Base-by-base conservation (phyloP, 192 early-diverging fungal genomes). In the Mortierella claussenii region DNA sequence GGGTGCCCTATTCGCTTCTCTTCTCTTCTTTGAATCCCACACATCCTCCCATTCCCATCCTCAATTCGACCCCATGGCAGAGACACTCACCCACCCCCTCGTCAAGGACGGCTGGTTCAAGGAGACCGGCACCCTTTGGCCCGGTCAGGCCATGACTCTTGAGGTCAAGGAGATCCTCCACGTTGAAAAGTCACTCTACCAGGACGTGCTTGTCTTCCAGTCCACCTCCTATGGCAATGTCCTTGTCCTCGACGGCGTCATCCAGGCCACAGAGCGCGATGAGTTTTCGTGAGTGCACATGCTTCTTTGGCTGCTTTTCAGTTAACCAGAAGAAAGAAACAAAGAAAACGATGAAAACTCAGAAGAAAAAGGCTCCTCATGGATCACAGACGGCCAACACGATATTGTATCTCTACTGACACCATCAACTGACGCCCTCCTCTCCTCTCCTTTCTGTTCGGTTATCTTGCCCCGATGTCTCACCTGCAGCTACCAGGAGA, bases 121-220 rank as follows among this genome's bases (percentile, higher is more conserved):
- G 69, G 98, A 99, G 86, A 90, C 91, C 65, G 79, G 88, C 50
- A 88, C 92, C 47, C 90, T 99, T 82, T 99, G 98, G 98, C 98
- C 98, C 44, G 98, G 98, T 37, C 98, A 99, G 86, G 96, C 95
- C 64, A 95, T 98, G 95, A 86, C 92, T 68, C 88, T 99, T 55
- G 86, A 98, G 85, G 95, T 99, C 50, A 88, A 93, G 82, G 90
- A 98, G 84, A 90, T 99, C 69, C 89, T 99, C 45, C 95, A 97
- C 76, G 86, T 90, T 46, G 98, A 98, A 82, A 94, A 94, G 84
- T 97, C 96, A 28, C 82, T 89, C 75, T 97, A 84, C 86, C 98
- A 99, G 82, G 98, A 99, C 74, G 96, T 99, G 40, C 90, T 99
- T 30, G 93, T 98, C n/a, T 99, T 99, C 84, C 83, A 96, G 81